Evolutionary conservation across 805 yeast genomes (phyloP), one percentile per base, ranked within the genome.

Genomic region (Yarrowia bubula): DNA sequence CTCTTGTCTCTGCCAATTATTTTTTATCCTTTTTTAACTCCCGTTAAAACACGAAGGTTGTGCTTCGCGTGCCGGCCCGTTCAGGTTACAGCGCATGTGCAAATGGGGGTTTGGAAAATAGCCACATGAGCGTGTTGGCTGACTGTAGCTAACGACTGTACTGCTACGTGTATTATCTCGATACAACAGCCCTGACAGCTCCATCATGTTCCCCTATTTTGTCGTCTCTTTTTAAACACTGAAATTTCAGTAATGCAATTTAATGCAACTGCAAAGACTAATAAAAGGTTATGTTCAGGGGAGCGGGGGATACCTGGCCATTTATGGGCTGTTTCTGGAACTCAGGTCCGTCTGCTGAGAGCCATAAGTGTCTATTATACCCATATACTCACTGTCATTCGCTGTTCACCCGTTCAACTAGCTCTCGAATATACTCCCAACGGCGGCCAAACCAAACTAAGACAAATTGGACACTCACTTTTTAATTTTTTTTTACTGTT

Each of bases 201-300:
- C 32, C n/a, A 22, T 22, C 28, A 22, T 3, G 28, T 15, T 44
- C 51, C 51, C 51, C 51, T 46, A 46, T 46, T n/a, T 32, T 46
- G 37, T n/a, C 50, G 37, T 28, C n/a, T n/a, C 22, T n/a, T 44
- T 46, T 46, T 31, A 31, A 14, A n/a, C 50, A 46, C 31, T 46
- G 51, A 35, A 47, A 50, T 50, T 48, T 18, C 57, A 50, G n/a
- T 31, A 33, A 51, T 51, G 43, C 41, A 51, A 51, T 51, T 47
- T 47, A 11, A 51, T 51, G 58, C 58, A 22, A 37, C 13, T 39
- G 38, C 22, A 48, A 35, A 35, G 41, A 35, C 42, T 50, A 50
- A 28, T 51, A 37, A 51, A 51, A 51, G 43, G 35, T 51, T 17
- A 51, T 51, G 58, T 51, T 51, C 58, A 51, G 58, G 58, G 43